Base-by-base conservation (phyloP, 1,284 basidiomycete species). In the Apiotrichum montevideense region DNA sequence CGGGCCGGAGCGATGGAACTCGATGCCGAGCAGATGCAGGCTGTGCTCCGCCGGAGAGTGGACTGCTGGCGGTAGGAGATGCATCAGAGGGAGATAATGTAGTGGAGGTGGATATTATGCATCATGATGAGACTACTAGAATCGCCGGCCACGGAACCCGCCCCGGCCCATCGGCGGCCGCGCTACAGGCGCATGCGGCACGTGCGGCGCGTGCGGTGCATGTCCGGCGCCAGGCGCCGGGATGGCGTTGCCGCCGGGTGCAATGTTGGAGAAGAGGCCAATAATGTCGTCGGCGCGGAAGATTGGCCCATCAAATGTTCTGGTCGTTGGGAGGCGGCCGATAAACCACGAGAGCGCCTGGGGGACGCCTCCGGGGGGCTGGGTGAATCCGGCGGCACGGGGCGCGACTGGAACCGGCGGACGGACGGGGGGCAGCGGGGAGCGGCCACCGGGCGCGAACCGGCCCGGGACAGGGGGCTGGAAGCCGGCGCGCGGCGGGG, bases 241-340 rank as follows among this genome's bases (percentile, higher is more conserved):
- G 11, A 35, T 10, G 10, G 61, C 63, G 3, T 43, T 57, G 7
- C 59, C 35, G 3, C 56, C 46, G 29, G 29, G 29, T 29, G 29
- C 29, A 42, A 75, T 69, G 43, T 66, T 69, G 21, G 51, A 54
- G 60, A 76, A 72, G 10, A 90, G 70, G 60, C 85, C 85, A 82
- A 94, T 85, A 37, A 93, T 79, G 73, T 93, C 90, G 50, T 93
- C 90, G 3, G 87, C 86, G 53, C 87, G 82, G 79, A 93, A 92
- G 40, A 90, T 81, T 14, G 90, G 90, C 2, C 90, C 93, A 75
- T 94, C 89, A 71, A 94, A 96, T 11, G 82, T 75, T 32, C 76
- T 63, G 9, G 87, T 78, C 35, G 80, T 76, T 10, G 92, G 93
- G 45, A 96, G 76, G 57, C 85, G 83, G 34, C 86, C 84, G 45